Conservation (phyloP, 768 basidiomycete species). For the Mycena rebaudengoi region DNA sequence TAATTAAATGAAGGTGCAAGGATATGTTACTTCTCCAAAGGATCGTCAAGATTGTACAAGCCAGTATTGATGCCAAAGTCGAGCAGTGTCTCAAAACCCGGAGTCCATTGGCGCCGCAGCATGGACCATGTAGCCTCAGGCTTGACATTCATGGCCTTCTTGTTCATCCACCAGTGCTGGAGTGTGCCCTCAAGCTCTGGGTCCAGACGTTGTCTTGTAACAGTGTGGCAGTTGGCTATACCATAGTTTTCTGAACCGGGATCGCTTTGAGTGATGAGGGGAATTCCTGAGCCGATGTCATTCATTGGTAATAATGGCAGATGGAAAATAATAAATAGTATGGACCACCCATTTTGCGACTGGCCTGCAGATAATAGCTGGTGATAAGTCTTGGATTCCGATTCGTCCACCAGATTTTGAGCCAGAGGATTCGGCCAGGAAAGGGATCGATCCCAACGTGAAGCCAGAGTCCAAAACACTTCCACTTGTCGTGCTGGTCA, state of each 20-base stretch:
- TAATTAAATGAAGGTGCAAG: background rate
- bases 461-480: conserved; percentile 41
- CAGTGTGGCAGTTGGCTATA: conserved; percentile 55
- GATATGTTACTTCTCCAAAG: background rate
- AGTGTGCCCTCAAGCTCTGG: conserved; percentile 42
- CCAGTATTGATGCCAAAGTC: background rate
- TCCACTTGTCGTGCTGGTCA: conserved; percentile 59
- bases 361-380: conserved; percentile 43
- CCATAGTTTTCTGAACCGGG: conserved; percentile 52
- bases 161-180: conserved; percentile 50
- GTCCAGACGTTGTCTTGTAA: conserved; percentile 48
- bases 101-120: conserved; percentile 37
- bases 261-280: conserved; percentile 53
- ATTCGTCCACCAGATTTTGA: conserved; percentile 55
- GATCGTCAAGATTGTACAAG: background rate
- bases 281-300: conserved; percentile 35
- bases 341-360: conserved; percentile 22
- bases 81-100: conserved; percentile 38
- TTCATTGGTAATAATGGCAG: background rate
- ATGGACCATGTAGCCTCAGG: conserved; percentile 53
- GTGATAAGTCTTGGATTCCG: conserved; percentile 43
- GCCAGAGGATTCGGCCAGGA: conserved; percentile 41
- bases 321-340: background rate
- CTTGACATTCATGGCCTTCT: conserved; percentile 49
- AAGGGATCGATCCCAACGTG: conserved; percentile 47